Percentiles rank a stretch among this genome's conserved stretches.
Evolutionary conservation across 306 rosid genomes (phyloP).

Genomic region (Trifolium fragiferum): DNA sequence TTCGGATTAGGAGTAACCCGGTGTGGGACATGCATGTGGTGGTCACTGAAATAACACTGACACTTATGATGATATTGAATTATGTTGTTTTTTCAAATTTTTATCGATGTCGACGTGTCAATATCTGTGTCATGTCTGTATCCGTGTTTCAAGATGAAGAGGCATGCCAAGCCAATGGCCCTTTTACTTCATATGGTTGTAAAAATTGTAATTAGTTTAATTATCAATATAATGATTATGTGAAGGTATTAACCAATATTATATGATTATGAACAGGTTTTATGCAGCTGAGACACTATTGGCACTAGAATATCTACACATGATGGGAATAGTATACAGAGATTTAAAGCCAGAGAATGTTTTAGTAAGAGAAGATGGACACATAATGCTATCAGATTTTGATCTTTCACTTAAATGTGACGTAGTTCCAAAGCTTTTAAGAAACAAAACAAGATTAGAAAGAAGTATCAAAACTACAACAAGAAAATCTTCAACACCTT

Average conservation of each 20-base stretch:
- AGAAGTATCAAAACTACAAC: conserved; percentile 40
- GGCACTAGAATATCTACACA: conserved; percentile 91
- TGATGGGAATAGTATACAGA: conserved; percentile 98
- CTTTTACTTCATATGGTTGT: background rate
- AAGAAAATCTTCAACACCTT: conserved; percentile 49
- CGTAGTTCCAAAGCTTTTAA: conserved; percentile 78
- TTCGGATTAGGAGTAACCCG: too few relatives aligned
- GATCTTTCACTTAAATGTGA: conserved; percentile 95
- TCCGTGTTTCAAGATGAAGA: background rate
- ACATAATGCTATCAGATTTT: conserved; percentile 93
- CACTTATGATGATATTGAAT: too few relatives aligned
- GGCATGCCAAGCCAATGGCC: too few relatives aligned
- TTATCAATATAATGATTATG: background rate
- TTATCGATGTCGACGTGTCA: too few relatives aligned
- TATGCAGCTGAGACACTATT: conserved; percentile 89
- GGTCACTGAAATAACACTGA: too few relatives aligned
- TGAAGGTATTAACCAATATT: background rate
- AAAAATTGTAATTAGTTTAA: background rate
- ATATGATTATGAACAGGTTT: conserved; percentile 54
- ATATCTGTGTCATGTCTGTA: background rate
- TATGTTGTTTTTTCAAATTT: too few relatives aligned
- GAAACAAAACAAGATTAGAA: conserved; percentile 48
- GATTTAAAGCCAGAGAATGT: conserved; percentile 97
- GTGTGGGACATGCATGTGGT: too few relatives aligned
- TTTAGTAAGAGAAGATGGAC: conserved; percentile 90